Evolutionary conservation across 345 rosid species (phyloP).

Genomic region (Aurinia saxatilis): DNA sequence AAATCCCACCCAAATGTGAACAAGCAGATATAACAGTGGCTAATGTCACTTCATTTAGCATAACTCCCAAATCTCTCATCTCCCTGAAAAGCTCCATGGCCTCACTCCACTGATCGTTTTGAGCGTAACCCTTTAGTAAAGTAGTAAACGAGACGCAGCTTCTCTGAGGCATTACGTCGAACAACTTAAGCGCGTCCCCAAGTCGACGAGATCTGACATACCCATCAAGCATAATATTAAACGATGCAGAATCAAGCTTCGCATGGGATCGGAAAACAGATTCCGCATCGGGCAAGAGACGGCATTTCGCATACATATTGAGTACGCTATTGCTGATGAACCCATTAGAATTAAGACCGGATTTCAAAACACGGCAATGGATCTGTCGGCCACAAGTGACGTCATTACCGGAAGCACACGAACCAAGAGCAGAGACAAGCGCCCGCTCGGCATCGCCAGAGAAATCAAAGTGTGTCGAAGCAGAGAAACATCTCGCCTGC

Average conservation of each 20-base stretch:
- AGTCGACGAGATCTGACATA: constrained; percentile 40
- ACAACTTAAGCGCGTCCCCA: constrained; percentile 48
- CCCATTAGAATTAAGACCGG: constrained; percentile 53
- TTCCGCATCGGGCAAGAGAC: constrained; percentile 44
- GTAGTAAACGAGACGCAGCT: constrained; percentile 59
- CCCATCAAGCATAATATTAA: constrained; percentile 62
- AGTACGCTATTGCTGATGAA: constrained; percentile 62
- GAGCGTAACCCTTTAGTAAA: constrained; percentile 62
- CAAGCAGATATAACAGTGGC: constrained; percentile 49
- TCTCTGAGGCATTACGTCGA: constrained; percentile 53
- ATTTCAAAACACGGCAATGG: constrained; percentile 46
- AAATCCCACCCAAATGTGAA: constrained; percentile 44
- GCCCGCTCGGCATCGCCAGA: constrained; percentile 31
- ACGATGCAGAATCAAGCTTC: constrained; percentile 44
- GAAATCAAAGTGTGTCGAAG: constrained; percentile 16
- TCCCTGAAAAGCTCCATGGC: constrained; percentile 46
- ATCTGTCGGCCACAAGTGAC: constrained; percentile 40
- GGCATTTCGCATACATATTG: constrained; percentile 67
- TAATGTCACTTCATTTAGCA: constrained; percentile 54
- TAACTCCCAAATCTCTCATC: constrained; percentile 47
- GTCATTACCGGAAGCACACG: constrained; percentile 34
- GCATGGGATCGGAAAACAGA: constrained; percentile 32
- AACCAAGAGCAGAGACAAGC: constrained; percentile 54
- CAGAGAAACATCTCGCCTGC: constrained; percentile 36
- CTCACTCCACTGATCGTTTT: constrained; percentile 38